Evolutionary conservation across 202 grass and related monocot genomes (phyloP).

Genomic region (Musa balbisiana): DNA sequence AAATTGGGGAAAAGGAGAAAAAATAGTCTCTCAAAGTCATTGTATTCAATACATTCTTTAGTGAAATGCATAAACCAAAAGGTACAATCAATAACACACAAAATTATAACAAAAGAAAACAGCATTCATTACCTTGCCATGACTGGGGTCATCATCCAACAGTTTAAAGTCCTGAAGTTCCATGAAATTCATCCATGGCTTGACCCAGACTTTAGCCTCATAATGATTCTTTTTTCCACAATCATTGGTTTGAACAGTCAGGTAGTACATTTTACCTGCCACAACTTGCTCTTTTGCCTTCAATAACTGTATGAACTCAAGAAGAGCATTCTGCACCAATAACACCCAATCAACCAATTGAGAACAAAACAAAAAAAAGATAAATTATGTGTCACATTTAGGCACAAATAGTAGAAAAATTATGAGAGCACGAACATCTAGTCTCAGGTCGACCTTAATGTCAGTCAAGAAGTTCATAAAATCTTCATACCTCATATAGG

Average conservation of each 20-base stretch:
- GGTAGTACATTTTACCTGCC: constrained; percentile 44
- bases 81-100: no score
- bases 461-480: not conserved
- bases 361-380: not conserved
- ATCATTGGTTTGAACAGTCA: constrained; percentile 58
- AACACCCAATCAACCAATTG: not conserved
- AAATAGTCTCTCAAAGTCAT: no score
- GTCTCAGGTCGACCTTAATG: not conserved
- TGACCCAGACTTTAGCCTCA: constrained; percentile 51
- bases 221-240: constrained; percentile 42
- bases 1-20: no score
- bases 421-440: no score
- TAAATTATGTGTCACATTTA: no score
- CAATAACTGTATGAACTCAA: constrained; percentile 55
- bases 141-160: not conserved
- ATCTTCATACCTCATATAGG: not conserved
- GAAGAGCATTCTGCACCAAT: constrained; percentile 37
- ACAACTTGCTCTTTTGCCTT: constrained; percentile 57
- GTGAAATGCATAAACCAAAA: no score
- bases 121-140: no score
- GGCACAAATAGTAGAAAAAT: no score
- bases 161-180: constrained; percentile 55
- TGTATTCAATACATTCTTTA: no score
- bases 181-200: constrained; percentile 57
- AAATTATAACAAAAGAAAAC: no score